These are phyloP conservation scores for Claviceps pusilla DNA, from an alignment of 2,329 filamentous ascomycete genomes.

Conservation along the genomic window DNA sequence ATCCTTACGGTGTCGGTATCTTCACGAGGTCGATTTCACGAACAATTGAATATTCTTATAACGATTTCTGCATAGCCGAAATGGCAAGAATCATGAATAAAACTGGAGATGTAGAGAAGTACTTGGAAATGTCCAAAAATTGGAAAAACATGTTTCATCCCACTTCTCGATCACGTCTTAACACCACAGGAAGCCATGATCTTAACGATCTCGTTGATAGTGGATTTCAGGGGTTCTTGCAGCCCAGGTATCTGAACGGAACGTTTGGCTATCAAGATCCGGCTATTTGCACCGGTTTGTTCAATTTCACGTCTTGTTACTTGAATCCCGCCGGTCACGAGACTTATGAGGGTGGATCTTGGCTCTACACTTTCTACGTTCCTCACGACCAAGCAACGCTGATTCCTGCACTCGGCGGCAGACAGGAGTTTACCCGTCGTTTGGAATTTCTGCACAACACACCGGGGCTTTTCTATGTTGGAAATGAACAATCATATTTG, in stretches of 20 bases:
- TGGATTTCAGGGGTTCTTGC: slow-evolving; percentile 45
- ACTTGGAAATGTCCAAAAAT: slow-evolving; percentile 45
- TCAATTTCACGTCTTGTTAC: slow-evolving; percentile 29
- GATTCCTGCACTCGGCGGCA: slow-evolving; percentile 42
- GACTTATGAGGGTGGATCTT: slow-evolving; percentile 56
- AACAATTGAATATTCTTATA: slow-evolving; percentile 66
- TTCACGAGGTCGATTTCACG: slow-evolving; percentile 56
- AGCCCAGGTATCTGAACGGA: slow-evolving; percentile 50
- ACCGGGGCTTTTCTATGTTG: slow-evolving; percentile 49
- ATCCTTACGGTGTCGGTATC: slow-evolving; percentile 46
- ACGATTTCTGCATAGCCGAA: slow-evolving; percentile 57
- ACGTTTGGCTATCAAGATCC: slow-evolving; percentile 56
- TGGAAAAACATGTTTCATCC: slow-evolving; percentile 53
- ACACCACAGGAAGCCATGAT: background rate
- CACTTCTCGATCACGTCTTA: slow-evolving; percentile 9
- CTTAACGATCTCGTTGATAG: background rate
- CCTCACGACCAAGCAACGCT: slow-evolving; percentile 34
- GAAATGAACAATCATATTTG: slow-evolving; percentile 43
- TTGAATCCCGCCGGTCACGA: slow-evolving; percentile 13
- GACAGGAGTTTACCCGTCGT: slow-evolving; percentile 39
- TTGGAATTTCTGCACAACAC: slow-evolving; percentile 51
- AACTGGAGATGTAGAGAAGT: slow-evolving; percentile 39
- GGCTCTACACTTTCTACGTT: slow-evolving; percentile 54
- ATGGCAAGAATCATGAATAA: slow-evolving; percentile 45
- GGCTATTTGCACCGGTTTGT: slow-evolving; percentile 19